Conservation (phyloP, 2,329 filamentous ascomycete species). For the Cytospora paraplurivora region DNA sequence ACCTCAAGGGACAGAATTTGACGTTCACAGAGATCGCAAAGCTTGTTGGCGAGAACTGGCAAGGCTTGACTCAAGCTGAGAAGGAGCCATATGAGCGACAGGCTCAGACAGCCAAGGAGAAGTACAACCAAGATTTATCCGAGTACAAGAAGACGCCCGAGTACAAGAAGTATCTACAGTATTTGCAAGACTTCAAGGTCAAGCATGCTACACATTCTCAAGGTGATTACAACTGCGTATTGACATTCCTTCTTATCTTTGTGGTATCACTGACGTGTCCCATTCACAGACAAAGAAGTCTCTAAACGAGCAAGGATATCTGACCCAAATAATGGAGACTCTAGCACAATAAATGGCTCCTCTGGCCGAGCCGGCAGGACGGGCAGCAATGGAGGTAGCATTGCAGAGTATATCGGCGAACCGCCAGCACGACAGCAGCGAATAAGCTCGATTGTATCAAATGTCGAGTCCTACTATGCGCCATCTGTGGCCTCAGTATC, state of each 20-base stretch:
- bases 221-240: conserved; percentile 44
- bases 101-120: conserved; percentile 73
- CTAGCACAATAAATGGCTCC: conserved; percentile 47
- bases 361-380: conserved; percentile 44
- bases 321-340: conserved; percentile 40
- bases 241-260: not conserved
- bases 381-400: conserved; percentile 14
- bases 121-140: conserved; percentile 70
- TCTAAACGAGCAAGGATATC: conserved; percentile 52
- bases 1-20: conserved; percentile 73
- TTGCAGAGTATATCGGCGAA: conserved; percentile 14
- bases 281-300: conserved; percentile 46
- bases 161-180: conserved; percentile 69
- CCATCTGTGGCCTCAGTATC: conserved; percentile 41
- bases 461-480: conserved; percentile 49
- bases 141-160: conserved; percentile 77
- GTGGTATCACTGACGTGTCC: conserved; percentile 21
- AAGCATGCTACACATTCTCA: conserved; percentile 63
- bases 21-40: conserved; percentile 85
- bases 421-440: conserved; percentile 50
- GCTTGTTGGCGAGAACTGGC: conserved; percentile 80
- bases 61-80: conserved; percentile 65
- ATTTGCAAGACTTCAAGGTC: conserved; percentile 76
- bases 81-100: conserved; percentile 74
- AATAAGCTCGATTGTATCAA: conserved; percentile 50